Evolutionary conservation across 805 yeast genomes (phyloP), one percentile per base, ranked within the genome.

Genomic region (Ogataea wickerhamii): DNA sequence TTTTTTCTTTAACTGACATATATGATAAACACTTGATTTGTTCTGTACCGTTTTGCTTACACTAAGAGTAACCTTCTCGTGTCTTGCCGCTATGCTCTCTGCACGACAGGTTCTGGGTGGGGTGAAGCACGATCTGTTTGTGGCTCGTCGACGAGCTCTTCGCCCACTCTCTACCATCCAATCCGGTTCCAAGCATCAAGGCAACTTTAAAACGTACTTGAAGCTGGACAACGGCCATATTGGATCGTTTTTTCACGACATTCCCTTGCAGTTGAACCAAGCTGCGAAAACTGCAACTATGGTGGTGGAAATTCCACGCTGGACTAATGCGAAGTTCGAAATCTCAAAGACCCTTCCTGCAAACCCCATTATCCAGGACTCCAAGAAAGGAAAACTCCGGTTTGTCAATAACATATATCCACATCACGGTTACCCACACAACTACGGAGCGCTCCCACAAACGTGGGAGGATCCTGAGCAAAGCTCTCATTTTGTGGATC

Each of bases 381-480:
- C 73, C 20, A 82, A 85, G 50, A 60, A 59, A 17, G 91, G 86
- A 5, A 69, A 81, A 48, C 73, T 82, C 25, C 68, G 96, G 53
- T 87, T 80, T 52, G 83, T 87, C 22, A 74, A 81, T 52, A 87
- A 87, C 64, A 66, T 85, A 17, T 87, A 81, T 67, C 95, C 95
- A 6, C 80, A 73, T 59, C 82, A 82, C 50, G 95, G 95, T 1
- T 86, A 85, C 60, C 81, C 87, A 39, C 89, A 82, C 61, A 87
- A 87, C 64, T 87, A 87, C 57, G 94, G 96, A 31, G 91, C 94
- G 3, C 70, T 86, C 51, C 89, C 95, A 13, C 95, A 86, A 67
- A 91, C 98, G 3, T 91, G 98, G 98, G 98, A 91, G 64, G 95
- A 93, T 58, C 94, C 95, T n/a, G 76, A 81, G 41, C 68, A 67